Percentiles rank a stretch among this genome's conserved stretches.
These are phyloP conservation scores for Middelhovenomyces tepae DNA, from an alignment of 805 yeast genomes.

Conservation along the genomic window DNA sequence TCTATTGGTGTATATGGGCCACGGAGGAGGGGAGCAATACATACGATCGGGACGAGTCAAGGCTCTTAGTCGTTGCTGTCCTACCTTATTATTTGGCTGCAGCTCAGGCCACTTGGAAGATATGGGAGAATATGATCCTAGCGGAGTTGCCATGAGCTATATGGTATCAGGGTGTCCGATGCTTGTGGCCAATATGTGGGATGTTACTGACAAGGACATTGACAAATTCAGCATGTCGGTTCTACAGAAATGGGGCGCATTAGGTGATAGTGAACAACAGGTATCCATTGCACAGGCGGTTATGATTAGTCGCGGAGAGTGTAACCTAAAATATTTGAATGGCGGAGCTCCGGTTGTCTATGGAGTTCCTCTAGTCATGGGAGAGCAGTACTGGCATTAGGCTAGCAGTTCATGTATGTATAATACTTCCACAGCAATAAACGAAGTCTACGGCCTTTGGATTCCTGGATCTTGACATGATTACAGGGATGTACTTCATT, in stretches of 20 bases:
- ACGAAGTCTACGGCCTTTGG: too few species aligned
- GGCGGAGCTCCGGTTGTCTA: slow-evolving; percentile 91
- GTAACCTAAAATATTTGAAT: slow-evolving; percentile 66
- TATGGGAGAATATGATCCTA: slow-evolving; percentile 54
- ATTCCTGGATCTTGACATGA: too few species aligned
- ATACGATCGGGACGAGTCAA: slow-evolving; percentile 48
- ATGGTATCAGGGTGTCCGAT: slow-evolving; percentile 73
- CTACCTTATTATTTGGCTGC: slow-evolving; percentile 69
- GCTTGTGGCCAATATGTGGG: slow-evolving; percentile 87
- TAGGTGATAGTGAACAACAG: slow-evolving; percentile 19
- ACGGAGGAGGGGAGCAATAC: slow-evolving; percentile 93
- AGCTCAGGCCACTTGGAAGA: slow-evolving; percentile 67
- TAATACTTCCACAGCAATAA: too few species aligned
- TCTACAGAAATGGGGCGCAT: slow-evolving; percentile 59
- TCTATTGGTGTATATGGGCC: slow-evolving; percentile 77
- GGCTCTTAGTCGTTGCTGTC: slow-evolving; percentile 29
- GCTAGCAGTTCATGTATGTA: too few species aligned
- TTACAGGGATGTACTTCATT: too few species aligned
- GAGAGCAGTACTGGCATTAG: too few species aligned
- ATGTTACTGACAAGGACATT: slow-evolving; percentile 92
- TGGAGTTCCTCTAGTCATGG: slow-evolving; percentile 71
- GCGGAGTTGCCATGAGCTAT: slow-evolving; percentile 71
- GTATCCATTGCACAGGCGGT: slow-evolving; percentile 48
- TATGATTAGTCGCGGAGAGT: slow-evolving; percentile 49
- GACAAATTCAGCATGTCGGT: slow-evolving; percentile 63